These are phyloP conservation scores for Colletotrichum lindemuthianum DNA, from an alignment of 2,329 filamentous ascomycete genomes.

Conservation along the genomic window DNA sequence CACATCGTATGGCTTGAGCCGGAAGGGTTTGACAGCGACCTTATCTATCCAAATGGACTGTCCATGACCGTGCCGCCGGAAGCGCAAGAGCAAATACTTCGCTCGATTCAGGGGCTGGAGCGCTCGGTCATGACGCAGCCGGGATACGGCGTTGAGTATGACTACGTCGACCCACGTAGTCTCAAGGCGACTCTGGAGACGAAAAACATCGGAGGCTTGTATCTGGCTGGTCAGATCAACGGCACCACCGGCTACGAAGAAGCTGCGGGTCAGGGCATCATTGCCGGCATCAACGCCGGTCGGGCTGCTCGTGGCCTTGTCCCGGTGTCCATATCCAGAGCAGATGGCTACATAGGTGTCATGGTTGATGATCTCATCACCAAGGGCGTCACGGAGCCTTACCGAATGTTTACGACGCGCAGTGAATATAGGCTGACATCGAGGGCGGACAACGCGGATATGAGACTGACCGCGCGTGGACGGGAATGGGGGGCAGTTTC, in stretches of 20 bases:
- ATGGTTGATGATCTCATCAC: slow-evolving; percentile 99
- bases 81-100: slow-evolving; percentile 85
- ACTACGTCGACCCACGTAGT: slow-evolving; percentile 94
- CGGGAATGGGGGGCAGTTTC: slow-evolving; percentile 80
- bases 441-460: slow-evolving; percentile 92
- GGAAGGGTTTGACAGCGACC: slow-evolving; percentile 88
- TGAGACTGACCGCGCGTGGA: slow-evolving; percentile 83
- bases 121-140: slow-evolving; percentile 92
- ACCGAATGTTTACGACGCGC: slow-evolving; percentile 97
- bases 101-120: slow-evolving; percentile 87
- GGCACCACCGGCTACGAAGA: slow-evolving; percentile 99
- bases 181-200: slow-evolving; percentile 92
- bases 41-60: slow-evolving; percentile 96
- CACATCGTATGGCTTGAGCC: slow-evolving; percentile 98
- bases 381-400: slow-evolving; percentile 96
- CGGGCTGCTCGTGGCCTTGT: slow-evolving; percentile 75
- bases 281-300: slow-evolving; percentile 94
- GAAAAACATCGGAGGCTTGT: slow-evolving; percentile 88
- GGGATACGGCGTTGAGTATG: slow-evolving; percentile 97
- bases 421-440: slow-evolving; percentile 95
- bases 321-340: slow-evolving; percentile 76
- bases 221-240: slow-evolving; percentile 96
- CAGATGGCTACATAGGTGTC: slow-evolving; percentile 96
- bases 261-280: slow-evolving; percentile 89
- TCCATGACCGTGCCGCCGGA: slow-evolving; percentile 96